Base-by-base conservation (phyloP, 306 rosid species). In the Lagenaria siceraria region DNA sequence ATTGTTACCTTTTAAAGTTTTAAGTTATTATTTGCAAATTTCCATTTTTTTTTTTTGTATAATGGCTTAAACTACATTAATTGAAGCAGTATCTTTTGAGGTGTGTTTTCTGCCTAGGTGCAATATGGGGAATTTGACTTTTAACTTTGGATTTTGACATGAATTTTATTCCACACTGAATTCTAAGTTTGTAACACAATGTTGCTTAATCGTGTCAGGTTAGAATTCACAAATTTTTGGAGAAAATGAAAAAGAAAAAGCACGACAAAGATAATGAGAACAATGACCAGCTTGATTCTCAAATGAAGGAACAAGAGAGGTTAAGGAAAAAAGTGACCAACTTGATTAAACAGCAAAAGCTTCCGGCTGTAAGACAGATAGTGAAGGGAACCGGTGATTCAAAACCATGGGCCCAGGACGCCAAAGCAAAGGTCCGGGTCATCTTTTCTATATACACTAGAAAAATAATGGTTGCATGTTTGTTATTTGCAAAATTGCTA, bases 301-400 rank as follows among this genome's bases (percentile, higher is more conserved):
- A 4, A 7, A 48, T 58, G 78, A 87, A 79, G 81, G 90, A 92
- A 78, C 87, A 82, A 48, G 90, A 83, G 77, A 86, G 85, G 87
- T 81, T 95, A 80, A 90, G 90, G 82, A 89, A 88, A 79, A 92
- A 85, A 51, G 97, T 95, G 78, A 80, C 86, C 43, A 79, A 81
- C 77, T 88, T 95, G 96, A 90, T 95, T 80, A 92, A 86, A 84
- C 89, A 87, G 84, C 84, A 95, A 78, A 90, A 92, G 86, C 83
- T 86, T 87, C 85, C 12, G 7, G 85, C 88, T 62, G 87, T 84
- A 79, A 85, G 87, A 80, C 80, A 84, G 71, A 83, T 90, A 71
- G 83, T 88, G 80, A 87, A 86, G 80, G 80, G 64, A 58, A 75
- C 80, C 43, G 92, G 85, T 73, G 86, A 80, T 83, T 78, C 87